Evolutionary conservation across 257 asterid species (phyloP), one percentile per base, ranked within the genome.

Genomic region (Nemophila menziesii): DNA sequence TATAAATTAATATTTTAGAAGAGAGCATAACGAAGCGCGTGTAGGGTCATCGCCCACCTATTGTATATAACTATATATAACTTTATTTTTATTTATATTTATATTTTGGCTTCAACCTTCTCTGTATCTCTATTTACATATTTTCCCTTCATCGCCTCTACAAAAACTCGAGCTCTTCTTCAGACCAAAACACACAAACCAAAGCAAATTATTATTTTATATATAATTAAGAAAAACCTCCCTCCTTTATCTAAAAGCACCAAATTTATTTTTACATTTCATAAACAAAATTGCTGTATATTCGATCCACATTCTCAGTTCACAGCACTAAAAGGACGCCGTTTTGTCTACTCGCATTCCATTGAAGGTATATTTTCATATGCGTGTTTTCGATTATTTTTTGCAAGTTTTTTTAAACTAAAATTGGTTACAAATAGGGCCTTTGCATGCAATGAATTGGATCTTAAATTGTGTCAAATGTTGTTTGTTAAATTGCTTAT

Each of bases 261-360:
- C 38, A 36, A 36, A 33, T 20, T 45, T 17, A 51, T 9, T 22
- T 13, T 17, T n/a, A 8, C 6, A 17, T 37, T 54, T 65, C 3
- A 39, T 26, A 23, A 54, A 49, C 21, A 33, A 46, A 22, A 33
- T 58, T 49, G 43, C 27, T 56, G 41, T 34, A 15, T 55, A 52
- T 61, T 69, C 70, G 77, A 63, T 70, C 68, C 66, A 58, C 73
- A 64, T 66, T 71, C 51, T 59, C 78, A 68, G 70, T 12, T 48
- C 22, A 26, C 36, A 29, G 36, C 43, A 39, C 50, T 17, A 50
- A 43, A 16, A 18, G 70, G 64, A 62, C 58, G 53, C 57, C 58
- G 57, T 50, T 48, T 50, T 21, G 8, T 53, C 26, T 33, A 1
- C 52, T 48, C 50, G 52, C 57, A 58, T 66, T 40, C 64, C 63